A percentile compares a stretch with the other conserved stretches of the same genome.
Evolutionary conservation across 2,329 filamentous ascomycete genomes (phyloP).

Genomic region (Paecilomyces niveus): DNA sequence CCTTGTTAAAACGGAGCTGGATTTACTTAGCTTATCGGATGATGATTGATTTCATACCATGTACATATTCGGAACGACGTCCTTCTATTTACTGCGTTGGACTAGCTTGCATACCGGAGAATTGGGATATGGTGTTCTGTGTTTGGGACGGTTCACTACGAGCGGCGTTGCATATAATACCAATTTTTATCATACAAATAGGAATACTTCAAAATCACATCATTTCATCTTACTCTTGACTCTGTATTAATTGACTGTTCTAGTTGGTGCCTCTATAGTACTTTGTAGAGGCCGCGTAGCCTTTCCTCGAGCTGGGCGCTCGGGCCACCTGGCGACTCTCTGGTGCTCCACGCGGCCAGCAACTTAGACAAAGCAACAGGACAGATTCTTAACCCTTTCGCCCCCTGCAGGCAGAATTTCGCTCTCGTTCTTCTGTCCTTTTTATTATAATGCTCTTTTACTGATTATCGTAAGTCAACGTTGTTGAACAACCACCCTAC

Average conservation of each 20-base stretch:
- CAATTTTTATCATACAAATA: background rate
- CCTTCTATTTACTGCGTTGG: background rate
- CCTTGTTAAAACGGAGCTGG: conserved; percentile 53
- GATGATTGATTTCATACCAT: conserved; percentile 24
- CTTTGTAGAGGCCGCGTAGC: background rate
- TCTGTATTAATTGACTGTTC: background rate
- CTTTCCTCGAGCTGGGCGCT: background rate
- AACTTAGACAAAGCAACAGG: background rate
- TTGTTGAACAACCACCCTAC: background rate
- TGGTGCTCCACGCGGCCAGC: background rate
- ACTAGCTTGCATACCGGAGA: background rate
- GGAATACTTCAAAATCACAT: background rate
- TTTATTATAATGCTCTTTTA: conserved; percentile 1
- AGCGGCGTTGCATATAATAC: background rate
- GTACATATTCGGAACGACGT: background rate
- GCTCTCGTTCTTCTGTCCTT: background rate
- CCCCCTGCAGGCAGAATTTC: background rate
- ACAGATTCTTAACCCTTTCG: background rate
- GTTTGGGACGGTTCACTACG: background rate
- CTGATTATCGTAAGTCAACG: background rate
- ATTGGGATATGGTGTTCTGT: background rate
- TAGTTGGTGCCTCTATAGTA: background rate
- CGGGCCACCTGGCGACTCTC: background rate
- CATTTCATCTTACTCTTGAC: background rate
- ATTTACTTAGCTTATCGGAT: conserved; percentile 51